Evolutionary conservation across 768 basidiomycete genomes (phyloP).

Genomic region (Lactarius psammicola): DNA sequence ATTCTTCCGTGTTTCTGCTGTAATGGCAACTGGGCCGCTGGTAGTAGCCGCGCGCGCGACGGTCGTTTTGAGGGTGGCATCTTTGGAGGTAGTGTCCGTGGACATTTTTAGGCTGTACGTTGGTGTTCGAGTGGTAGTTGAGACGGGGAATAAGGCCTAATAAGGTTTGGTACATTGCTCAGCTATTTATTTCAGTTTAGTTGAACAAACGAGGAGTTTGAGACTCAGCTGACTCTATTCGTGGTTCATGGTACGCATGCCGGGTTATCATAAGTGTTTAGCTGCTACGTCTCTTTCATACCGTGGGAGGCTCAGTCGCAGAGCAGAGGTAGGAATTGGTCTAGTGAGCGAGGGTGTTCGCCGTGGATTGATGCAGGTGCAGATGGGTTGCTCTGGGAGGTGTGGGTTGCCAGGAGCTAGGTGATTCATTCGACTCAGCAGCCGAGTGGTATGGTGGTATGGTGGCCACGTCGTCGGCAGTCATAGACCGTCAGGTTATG

Average conservation of each 20-base stretch:
- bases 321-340: background rate
- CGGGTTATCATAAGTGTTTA: background rate
- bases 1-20: background rate
- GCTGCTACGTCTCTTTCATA: background rate
- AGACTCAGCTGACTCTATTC: background rate
- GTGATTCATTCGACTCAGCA: background rate
- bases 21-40: background rate
- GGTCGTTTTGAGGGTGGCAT: background rate
- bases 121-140: background rate
- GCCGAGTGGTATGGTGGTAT: background rate
- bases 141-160: background rate
- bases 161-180: background rate
- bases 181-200: background rate
- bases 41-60: background rate
- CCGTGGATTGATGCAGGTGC: background rate
- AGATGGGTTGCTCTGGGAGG: background rate
- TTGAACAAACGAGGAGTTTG: background rate
- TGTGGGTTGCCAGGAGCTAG: background rate
- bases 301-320: background rate
- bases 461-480: background rate
- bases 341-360: background rate
- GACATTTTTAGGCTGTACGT: background rate
- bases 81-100: background rate
- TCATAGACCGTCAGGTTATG: background rate
- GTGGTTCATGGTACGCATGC: background rate